phyloP scores from a whole-genome alignment of 2,329 filamentous ascomycete genomes.

The Penicillium sp. region DNA sequence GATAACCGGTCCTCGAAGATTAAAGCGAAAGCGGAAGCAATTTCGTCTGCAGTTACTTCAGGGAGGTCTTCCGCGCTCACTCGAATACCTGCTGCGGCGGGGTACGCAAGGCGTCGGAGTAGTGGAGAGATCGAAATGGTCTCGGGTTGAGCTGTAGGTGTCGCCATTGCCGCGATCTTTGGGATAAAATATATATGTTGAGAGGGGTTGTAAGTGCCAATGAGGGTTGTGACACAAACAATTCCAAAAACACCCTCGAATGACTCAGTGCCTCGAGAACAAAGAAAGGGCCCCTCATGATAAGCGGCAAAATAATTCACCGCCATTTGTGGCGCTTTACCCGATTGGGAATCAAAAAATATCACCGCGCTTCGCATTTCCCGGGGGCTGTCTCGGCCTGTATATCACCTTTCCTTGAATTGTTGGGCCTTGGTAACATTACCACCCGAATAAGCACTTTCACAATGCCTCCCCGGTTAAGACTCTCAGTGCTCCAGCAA shows the following conservation, averaged over 20 bases:
- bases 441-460: not conserved
- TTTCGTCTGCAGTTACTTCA: conserved; percentile 72
- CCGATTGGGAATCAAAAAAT: conserved; percentile 23
- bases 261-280: conserved; percentile 10
- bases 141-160: conserved; percentile 29
- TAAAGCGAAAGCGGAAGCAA: conserved; percentile 81
- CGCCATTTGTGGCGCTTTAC: conserved; percentile 13
- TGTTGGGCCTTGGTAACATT: conserved; percentile 1
- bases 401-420: conserved; percentile 2
- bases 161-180: not conserved
- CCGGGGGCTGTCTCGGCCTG: conserved; percentile 10
- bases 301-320: conserved; percentile 19
- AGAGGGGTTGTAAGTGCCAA: not conserved
- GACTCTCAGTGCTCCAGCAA: conserved; percentile 39
- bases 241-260: not conserved
- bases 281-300: conserved; percentile 13
- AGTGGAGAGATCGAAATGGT: conserved; percentile 48
- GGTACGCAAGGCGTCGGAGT: conserved; percentile 47
- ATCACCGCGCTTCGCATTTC: conserved; percentile 20
- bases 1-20: conserved; percentile 89
- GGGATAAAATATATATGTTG: not conserved
- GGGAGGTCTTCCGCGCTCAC: conserved; percentile 80
- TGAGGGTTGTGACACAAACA: not conserved
- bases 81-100: conserved; percentile 42
- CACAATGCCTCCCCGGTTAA: conserved; percentile 55